phyloP scores from a whole-genome alignment of 768 basidiomycete species.

The Sarcodon sp. region DNA sequence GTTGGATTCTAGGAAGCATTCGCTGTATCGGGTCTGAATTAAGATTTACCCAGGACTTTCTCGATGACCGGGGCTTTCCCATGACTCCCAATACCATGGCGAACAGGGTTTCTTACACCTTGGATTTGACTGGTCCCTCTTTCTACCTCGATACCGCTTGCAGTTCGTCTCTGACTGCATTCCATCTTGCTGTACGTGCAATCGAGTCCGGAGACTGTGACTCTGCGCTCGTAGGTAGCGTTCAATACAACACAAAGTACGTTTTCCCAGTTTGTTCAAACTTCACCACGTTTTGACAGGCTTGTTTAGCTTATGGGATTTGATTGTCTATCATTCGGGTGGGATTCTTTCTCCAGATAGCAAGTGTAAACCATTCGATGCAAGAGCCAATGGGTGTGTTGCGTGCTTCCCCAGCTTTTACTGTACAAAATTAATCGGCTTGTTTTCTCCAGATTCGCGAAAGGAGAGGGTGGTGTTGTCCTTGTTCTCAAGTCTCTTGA shows the following conservation, averaged over 20 bases:
- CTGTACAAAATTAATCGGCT: neutral
- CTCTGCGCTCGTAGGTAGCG: slow-evolving; percentile 32
- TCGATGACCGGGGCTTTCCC: slow-evolving; percentile 16
- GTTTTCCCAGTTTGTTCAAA: slow-evolving; percentile 3
- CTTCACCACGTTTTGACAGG: too few relatives aligned
- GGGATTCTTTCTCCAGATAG: slow-evolving; percentile 26
- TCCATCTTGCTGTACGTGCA: slow-evolving; percentile 34
- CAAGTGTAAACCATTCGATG: slow-evolving; percentile 32
- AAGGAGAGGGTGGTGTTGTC: slow-evolving; percentile 24
- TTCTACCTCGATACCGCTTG: slow-evolving; percentile 37
- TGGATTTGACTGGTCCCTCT: slow-evolving; percentile 33
- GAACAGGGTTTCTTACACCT: slow-evolving; percentile 27
- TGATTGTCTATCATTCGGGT: slow-evolving; percentile 22
- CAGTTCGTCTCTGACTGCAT: slow-evolving; percentile 30
- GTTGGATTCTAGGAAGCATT: too few relatives aligned
- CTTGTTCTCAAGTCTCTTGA: slow-evolving; percentile 27
- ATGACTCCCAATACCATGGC: slow-evolving; percentile 22
- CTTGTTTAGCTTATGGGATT: slow-evolving; percentile 19
- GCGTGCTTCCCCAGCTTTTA: neutral
- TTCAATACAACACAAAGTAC: slow-evolving; percentile 29
- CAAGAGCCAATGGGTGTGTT: slow-evolving; percentile 27
- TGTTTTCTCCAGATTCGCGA: slow-evolving; percentile 18
- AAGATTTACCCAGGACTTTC: too few relatives aligned
- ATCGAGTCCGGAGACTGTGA: slow-evolving; percentile 31
- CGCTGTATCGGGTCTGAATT: too few relatives aligned